These are phyloP conservation scores for Podaxis sp. DNA, from an alignment of 768 basidiomycete genomes.

Conservation along the genomic window DNA sequence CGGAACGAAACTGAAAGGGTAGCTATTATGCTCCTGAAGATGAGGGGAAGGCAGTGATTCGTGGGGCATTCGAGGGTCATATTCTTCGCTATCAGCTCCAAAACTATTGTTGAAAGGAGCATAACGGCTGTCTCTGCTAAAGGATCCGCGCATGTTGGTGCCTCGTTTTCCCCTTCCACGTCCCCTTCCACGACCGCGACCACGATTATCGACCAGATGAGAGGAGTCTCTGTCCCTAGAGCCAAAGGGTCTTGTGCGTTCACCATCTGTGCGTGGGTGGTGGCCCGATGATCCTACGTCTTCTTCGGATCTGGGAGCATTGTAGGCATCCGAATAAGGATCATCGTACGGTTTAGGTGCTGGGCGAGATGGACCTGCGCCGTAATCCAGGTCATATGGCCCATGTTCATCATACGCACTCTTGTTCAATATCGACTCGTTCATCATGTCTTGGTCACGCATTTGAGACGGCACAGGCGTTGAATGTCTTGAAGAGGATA, in stretches of 20 bases:
- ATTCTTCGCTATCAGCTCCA: neutral
- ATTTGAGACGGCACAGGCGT: slow-evolving; percentile 55
- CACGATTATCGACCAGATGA: neutral
- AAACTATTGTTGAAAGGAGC: neutral
- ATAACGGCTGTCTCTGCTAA: neutral
- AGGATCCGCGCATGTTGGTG: neutral
- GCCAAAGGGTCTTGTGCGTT: neutral
- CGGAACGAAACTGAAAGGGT: neutral
- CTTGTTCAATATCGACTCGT: slow-evolving; percentile 43
- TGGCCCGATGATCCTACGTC: neutral
- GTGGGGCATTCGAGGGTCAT: slow-evolving; percentile 15
- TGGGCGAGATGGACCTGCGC: slow-evolving; percentile 59
- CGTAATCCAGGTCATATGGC: slow-evolving; percentile 67
- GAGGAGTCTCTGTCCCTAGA: neutral
- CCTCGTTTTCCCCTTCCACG: slow-evolving; percentile 32
- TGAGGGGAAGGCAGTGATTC: neutral
- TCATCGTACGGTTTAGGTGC: slow-evolving; percentile 77
- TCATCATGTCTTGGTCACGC: slow-evolving; percentile 54
- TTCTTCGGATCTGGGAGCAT: slow-evolving; percentile 25
- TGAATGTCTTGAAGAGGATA: slow-evolving; percentile 51
- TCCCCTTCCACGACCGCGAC: slow-evolving; percentile 37
- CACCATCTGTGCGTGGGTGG: neutral
- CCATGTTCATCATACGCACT: slow-evolving; percentile 69
- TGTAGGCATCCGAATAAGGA: slow-evolving; percentile 60
- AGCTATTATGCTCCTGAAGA: slow-evolving; percentile 5